Percentiles rank a stretch among this genome's conserved stretches.
These are phyloP conservation scores for Ormosia emarginata DNA, from an alignment of 306 rosid genomes.

Conservation along the genomic window DNA sequence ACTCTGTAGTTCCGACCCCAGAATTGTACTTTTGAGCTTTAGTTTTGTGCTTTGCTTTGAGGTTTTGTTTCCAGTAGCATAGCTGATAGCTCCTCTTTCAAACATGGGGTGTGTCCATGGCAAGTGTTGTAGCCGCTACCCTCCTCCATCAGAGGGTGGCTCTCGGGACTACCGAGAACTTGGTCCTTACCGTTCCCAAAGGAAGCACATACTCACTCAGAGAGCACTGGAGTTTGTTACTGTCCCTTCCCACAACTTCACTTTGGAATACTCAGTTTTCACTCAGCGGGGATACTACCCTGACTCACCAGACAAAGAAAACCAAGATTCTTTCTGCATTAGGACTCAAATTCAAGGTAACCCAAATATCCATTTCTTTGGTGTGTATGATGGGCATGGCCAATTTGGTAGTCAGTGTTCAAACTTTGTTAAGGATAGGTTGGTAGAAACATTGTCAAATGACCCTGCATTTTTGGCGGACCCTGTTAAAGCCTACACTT, in stretches of 20 bases:
- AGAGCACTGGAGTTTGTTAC: constrained; percentile 61
- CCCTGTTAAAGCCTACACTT: constrained; percentile 68
- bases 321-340: constrained; percentile 80
- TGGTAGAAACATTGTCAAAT: constrained; percentile 53
- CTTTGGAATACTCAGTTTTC: constrained; percentile 70
- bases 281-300: constrained; percentile 95
- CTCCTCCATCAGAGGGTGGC: constrained; percentile 51
- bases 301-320: constrained; percentile 74
- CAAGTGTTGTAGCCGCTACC: constrained; percentile 65
- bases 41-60: constrained; percentile 2
- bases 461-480: constrained; percentile 63
- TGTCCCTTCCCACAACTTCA: constrained; percentile 71
- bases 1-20: background rate
- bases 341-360: constrained; percentile 75
- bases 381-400: constrained; percentile 96
- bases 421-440: constrained; percentile 67
- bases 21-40: constrained; percentile 26
- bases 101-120: constrained; percentile 89
- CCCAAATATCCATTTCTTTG: constrained; percentile 78
- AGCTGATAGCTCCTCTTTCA: background rate
- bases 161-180: constrained; percentile 44
- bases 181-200: constrained; percentile 41
- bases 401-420: constrained; percentile 76
- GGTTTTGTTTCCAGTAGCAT: background rate
- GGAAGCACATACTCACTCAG: constrained; percentile 67